Evolutionary conservation across 2,329 filamentous ascomycete genomes (phyloP), one percentile per base, ranked within the genome.

Genomic region (Knufia fluminis): DNA sequence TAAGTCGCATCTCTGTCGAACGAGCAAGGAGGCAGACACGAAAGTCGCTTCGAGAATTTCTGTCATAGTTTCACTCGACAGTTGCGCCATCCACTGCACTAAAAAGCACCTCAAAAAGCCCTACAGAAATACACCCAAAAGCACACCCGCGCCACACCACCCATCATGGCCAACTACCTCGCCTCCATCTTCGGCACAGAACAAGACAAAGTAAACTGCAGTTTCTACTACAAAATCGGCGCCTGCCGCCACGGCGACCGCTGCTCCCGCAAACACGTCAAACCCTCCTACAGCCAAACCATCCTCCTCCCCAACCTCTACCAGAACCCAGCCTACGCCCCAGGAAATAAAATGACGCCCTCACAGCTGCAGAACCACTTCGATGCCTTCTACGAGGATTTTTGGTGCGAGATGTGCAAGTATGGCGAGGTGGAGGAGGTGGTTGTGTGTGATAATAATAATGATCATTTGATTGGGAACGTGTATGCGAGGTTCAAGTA

Each of bases 401-500:
- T 98, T 59, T 98, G 92, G 91, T 97, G 91, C 73, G 92, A 98
- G 79, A 87, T 98, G 75, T 97, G 92, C 83, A 89, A 94, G 72
- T 98, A 94, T 68, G 92, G 92, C 59, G 88, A 97, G 71, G 77
- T 97, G 31, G 92, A 98, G 72, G 92, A 98, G 73, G 80, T 98
- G 10, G 92, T 98, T 10, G 91, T 98, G 2, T 98, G 92, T 71
- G 92, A 98, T 73, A 98, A 98, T 71, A 97, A 97, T 71, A 98
- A 98, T 71, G 92, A 98, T 66, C 91, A 98, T 71, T 78, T 98
- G 47, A 96, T 98, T 66, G 92, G 92, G 64, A 98, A 98, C 71
- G 92, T 98, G 63, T 98, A 98, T 74, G 92, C 92, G 46, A 88
- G 92, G 60, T 98, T 97, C 84, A 98, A 98, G 73, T 98, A 97